phyloP scores from a whole-genome alignment of 495 filamentous ascomycete species.

The Daldinia grandis region DNA sequence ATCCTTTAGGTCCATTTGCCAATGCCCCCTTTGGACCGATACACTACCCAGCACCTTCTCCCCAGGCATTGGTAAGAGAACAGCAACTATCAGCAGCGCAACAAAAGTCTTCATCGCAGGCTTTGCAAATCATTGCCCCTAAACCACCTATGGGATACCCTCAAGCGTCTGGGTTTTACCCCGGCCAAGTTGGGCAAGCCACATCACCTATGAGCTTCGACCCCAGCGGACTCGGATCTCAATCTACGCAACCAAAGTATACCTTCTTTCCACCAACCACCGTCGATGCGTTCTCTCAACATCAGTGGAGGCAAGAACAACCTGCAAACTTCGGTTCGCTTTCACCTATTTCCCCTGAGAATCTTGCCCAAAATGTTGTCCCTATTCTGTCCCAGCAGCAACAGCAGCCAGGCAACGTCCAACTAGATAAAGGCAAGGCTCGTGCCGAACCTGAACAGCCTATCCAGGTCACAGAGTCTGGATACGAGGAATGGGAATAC shows the following conservation, averaged over 20 bases:
- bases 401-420: slow-evolving; percentile 12
- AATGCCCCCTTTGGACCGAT: slow-evolving; percentile 48
- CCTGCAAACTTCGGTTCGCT: slow-evolving; percentile 26
- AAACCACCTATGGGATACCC: slow-evolving; percentile 47
- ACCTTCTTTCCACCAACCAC: slow-evolving; percentile 46
- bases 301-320: slow-evolving; percentile 42
- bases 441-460: slow-evolving; percentile 24
- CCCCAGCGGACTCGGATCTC: slow-evolving; percentile 42
- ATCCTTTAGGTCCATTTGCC: slow-evolving; percentile 72
- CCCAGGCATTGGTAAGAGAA: slow-evolving; percentile 43
- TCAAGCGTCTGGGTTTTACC: slow-evolving; percentile 39
- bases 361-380: slow-evolving; percentile 13
- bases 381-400: slow-evolving; percentile 14
- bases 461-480: not conserved
- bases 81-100: slow-evolving; percentile 49
- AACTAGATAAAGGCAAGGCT: slow-evolving; percentile 31
- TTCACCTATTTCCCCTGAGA: slow-evolving; percentile 19
- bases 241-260: slow-evolving; percentile 49
- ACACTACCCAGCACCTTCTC: slow-evolving; percentile 45
- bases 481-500: slow-evolving; percentile 47
- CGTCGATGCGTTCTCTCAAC: slow-evolving; percentile 44
- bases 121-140: slow-evolving; percentile 53
- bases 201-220: slow-evolving; percentile 38
- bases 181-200: slow-evolving; percentile 34
- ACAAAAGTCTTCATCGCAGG: slow-evolving; percentile 46